Percentiles rank a stretch among this genome's conserved stretches.
Conservation (phyloP, 495 filamentous ascomycete species). For the Friedmanniomyces simplex region DNA sequence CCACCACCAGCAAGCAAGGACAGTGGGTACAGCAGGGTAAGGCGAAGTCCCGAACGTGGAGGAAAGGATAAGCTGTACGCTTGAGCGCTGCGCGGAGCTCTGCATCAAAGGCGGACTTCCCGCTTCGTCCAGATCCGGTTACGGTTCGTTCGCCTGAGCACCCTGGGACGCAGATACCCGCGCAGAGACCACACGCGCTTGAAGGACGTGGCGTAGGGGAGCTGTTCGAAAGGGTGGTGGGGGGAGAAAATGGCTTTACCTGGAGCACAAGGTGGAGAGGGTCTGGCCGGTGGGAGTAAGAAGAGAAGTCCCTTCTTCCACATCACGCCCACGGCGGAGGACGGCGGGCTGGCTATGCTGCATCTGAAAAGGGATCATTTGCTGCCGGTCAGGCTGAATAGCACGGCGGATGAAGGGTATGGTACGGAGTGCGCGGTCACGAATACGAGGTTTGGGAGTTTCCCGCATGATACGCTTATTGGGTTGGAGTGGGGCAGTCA, state of each 20-base stretch:
- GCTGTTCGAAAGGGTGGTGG: background rate
- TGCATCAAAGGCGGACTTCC: too few species aligned
- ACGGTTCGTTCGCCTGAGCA: too few species aligned
- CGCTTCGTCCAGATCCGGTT: too few species aligned
- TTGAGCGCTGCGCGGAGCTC: too few species aligned
- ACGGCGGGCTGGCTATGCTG: slow-evolving; percentile 16
- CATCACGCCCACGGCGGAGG: slow-evolving; percentile 2
- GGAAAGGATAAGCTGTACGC: too few species aligned
- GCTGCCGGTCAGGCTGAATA: slow-evolving; percentile 13
- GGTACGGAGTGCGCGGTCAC: slow-evolving; percentile 64
- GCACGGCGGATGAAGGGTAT: slow-evolving; percentile 28
- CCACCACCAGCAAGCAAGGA: background rate
- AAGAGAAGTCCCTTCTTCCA: slow-evolving; percentile 16
- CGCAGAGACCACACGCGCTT: too few species aligned
- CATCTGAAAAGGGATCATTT: slow-evolving; percentile 20
- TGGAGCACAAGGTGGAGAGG: background rate
- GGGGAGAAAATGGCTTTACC: background rate
- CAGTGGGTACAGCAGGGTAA: too few species aligned
- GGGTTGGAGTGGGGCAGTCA: slow-evolving; percentile 82
- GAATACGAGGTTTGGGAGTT: slow-evolving; percentile 92
- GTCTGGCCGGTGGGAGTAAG: background rate
- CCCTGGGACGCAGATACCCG: too few species aligned
- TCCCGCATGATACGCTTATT: slow-evolving; percentile 80
- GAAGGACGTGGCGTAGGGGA: background rate
- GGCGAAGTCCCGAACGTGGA: background rate